These are phyloP conservation scores for Phytophthora ramorum DNA, from an alignment of 352 stramenopile genomes.

Conservation along the genomic window DNA sequence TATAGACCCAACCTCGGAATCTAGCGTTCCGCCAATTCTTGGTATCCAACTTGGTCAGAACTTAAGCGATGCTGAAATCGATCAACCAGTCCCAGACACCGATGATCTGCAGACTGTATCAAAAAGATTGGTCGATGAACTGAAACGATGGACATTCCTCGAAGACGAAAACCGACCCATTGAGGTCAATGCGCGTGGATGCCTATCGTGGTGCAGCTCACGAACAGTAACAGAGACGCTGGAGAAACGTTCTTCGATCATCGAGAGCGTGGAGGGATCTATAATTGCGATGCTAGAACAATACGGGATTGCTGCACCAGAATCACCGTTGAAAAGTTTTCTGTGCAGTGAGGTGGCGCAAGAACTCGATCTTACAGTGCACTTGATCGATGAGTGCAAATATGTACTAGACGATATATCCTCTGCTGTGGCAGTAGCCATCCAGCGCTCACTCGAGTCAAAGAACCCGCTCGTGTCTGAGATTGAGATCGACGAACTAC, in stretches of 20 bases:
- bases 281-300: slow-evolving; percentile 41
- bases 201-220: slow-evolving; percentile 29
- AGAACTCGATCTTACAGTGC: slow-evolving; percentile 28
- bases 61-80: neutral
- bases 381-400: slow-evolving; percentile 31
- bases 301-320: slow-evolving; percentile 31
- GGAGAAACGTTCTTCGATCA: slow-evolving; percentile 22
- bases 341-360: slow-evolving; percentile 33
- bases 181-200: slow-evolving; percentile 20
- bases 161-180: slow-evolving; percentile 28
- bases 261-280: slow-evolving; percentile 30
- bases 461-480: slow-evolving; percentile 53
- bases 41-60: slow-evolving; percentile 1
- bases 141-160: slow-evolving; percentile 38
- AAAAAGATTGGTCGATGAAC: slow-evolving; percentile 29
- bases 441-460: slow-evolving; percentile 25
- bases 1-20: neutral
- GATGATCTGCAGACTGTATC: slow-evolving; percentile 16
- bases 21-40: slow-evolving; percentile 4
- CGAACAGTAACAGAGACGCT: slow-evolving; percentile 19
- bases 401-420: slow-evolving; percentile 25
- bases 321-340: slow-evolving; percentile 26
- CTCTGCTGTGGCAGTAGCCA: slow-evolving; percentile 17
- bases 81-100: slow-evolving; percentile 10
- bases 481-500: slow-evolving; percentile 44